Evolutionary conservation across 768 basidiomycete genomes (phyloP).

Genomic region (Podaxis rugospora): DNA sequence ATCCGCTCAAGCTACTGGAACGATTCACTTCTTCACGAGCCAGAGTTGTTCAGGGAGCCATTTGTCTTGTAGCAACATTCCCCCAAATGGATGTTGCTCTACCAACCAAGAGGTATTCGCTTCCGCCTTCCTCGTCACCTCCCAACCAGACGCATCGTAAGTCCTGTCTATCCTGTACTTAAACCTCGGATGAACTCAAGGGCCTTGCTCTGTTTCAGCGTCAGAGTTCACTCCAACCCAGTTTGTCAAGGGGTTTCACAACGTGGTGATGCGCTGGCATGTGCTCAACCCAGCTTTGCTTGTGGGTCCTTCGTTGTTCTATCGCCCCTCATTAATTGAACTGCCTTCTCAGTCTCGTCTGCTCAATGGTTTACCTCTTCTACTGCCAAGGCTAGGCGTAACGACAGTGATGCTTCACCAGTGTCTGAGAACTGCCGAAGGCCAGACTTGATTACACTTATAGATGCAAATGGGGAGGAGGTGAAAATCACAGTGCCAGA

Average conservation of each 20-base stretch:
- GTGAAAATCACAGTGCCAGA: slow-evolving; percentile 1
- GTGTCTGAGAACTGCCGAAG: background rate
- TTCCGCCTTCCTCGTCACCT: slow-evolving; percentile 1
- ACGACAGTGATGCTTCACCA: background rate
- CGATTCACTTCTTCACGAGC: slow-evolving; percentile 7
- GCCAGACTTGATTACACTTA: background rate
- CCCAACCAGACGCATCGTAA: slow-evolving; percentile 3
- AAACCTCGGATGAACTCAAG: background rate
- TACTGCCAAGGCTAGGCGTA: background rate
- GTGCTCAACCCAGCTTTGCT: slow-evolving; percentile 5
- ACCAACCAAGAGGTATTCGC: slow-evolving; percentile 1
- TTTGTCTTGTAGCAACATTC: slow-evolving; percentile 8
- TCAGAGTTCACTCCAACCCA: background rate
- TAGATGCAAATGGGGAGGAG: background rate
- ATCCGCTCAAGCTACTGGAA: background rate
- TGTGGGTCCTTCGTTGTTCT: background rate
- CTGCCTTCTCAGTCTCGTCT: background rate
- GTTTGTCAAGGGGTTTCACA: background rate
- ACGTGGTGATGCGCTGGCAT: background rate
- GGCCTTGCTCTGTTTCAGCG: background rate
- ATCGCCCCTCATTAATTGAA: background rate
- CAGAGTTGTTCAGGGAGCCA: slow-evolving; percentile 4
- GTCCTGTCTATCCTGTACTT: background rate
- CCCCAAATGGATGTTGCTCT: slow-evolving; percentile 1
- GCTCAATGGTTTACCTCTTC: background rate